Conservation (phyloP, 2,329 filamentous ascomycete genomes). For the Colletotrichum theobromicola region DNA sequence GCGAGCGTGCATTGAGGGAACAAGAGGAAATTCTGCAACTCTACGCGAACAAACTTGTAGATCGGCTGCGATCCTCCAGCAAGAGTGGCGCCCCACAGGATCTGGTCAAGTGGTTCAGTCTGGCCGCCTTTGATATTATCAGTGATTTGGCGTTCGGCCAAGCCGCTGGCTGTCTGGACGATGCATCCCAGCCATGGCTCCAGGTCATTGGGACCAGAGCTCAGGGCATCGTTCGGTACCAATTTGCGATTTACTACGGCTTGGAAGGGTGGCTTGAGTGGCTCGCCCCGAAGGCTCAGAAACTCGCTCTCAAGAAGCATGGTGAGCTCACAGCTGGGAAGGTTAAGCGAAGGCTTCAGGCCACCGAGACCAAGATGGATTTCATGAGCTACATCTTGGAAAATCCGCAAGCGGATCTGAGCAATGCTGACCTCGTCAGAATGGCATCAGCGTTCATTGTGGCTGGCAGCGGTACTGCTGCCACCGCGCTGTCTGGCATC, state of each 20-base stretch:
- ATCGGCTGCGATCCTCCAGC: slow-evolving; percentile 1
- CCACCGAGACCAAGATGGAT: neutral
- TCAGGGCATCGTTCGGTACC: slow-evolving; percentile 3
- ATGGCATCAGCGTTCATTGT: slow-evolving; percentile 27
- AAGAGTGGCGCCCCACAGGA: slow-evolving; percentile 12
- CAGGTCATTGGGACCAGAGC: slow-evolving; percentile 8
- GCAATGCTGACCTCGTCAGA: neutral
- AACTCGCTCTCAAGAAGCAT: slow-evolving; percentile 1
- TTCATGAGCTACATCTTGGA: slow-evolving; percentile 13
- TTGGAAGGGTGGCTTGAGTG: slow-evolving; percentile 1
- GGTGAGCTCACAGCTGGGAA: neutral
- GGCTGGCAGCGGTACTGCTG: slow-evolving; percentile 51
- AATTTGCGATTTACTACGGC: slow-evolving; percentile 8
- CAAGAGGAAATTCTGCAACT: slow-evolving; percentile 11
- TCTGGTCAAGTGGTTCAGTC: slow-evolving; percentile 39
- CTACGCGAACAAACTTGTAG: slow-evolving; percentile 4
- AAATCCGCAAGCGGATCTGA: neutral
- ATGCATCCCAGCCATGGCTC: slow-evolving; percentile 15
- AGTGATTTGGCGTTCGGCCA: slow-evolving; percentile 53
- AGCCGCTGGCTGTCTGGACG: slow-evolving; percentile 43
- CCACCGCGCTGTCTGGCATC: slow-evolving; percentile 44
- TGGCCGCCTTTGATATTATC: slow-evolving; percentile 45
- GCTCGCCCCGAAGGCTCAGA: slow-evolving; percentile 5
- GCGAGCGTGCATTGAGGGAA: neutral
- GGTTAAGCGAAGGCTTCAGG: slow-evolving; percentile 1